These are phyloP conservation scores for Cavenderia fasciculata DNA, from an alignment of 78 protist species.

Conservation along the genomic window DNA sequence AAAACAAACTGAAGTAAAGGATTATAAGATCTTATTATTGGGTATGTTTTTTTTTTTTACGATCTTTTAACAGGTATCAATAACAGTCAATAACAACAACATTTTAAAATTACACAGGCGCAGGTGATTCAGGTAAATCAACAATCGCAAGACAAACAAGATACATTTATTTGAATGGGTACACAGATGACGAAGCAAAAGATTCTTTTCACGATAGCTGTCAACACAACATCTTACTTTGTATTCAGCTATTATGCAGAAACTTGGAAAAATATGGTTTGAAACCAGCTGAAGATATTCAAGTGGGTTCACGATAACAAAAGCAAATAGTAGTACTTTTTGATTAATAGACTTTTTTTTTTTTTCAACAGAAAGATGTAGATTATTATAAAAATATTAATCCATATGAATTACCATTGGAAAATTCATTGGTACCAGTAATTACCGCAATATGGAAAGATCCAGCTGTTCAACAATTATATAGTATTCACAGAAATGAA, in stretches of 20 bases:
- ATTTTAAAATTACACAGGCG: too few relatives aligned
- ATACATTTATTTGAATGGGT: neutral
- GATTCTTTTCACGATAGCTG: neutral
- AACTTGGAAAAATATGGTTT: neutral
- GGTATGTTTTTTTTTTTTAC: neutral
- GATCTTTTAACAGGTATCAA: too few relatives aligned
- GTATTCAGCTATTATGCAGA: neutral
- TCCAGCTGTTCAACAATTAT: neutral
- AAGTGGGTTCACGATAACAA: too few relatives aligned
- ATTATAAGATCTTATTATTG: neutral
- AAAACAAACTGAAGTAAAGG: too few relatives aligned
- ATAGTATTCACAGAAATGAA: neutral
- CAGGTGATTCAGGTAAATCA: neutral
- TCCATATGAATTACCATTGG: neutral
- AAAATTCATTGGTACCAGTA: neutral
- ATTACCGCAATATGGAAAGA: neutral
- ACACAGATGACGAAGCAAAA: neutral
- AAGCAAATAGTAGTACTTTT: too few relatives aligned
- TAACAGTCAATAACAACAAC: too few relatives aligned
- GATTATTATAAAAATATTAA: neutral
- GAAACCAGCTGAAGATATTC: neutral
- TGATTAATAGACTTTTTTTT: too few relatives aligned
- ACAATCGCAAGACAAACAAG: neutral
- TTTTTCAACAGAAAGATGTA: neutral
- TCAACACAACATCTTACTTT: neutral